phyloP scores from a whole-genome alignment of 768 basidiomycete species.

The Cyathus striatus region DNA sequence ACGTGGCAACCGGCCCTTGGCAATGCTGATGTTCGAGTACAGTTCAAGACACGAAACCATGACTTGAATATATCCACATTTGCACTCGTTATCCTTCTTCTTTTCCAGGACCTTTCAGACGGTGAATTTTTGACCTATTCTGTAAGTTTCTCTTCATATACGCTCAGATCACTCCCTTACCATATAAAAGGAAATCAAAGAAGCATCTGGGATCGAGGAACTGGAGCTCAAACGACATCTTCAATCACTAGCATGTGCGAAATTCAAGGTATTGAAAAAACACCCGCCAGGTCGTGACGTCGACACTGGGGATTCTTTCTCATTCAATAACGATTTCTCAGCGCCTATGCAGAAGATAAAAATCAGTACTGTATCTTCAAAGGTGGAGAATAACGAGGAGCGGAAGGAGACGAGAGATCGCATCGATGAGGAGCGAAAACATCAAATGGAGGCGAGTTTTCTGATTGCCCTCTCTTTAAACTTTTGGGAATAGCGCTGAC shows the following conservation, averaged over 20 bases:
- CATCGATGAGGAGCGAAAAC: conserved; percentile 86
- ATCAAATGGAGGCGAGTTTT: conserved; percentile 78
- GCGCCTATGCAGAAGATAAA: conserved; percentile 87
- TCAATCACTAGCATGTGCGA: conserved; percentile 94
- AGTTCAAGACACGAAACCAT: conserved; percentile 75
- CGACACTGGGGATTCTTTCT: conserved; percentile 69
- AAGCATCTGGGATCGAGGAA: conserved; percentile 69
- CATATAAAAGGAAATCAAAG: conserved; percentile 71
- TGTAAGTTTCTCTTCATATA: conserved; percentile 40
- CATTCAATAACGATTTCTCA: conserved; percentile 82
- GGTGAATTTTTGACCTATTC: conserved; percentile 73
- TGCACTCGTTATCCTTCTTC: conserved; percentile 78
- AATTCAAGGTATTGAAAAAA: conserved; percentile 89
- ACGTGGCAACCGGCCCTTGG: conserved; percentile 92
- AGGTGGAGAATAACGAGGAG: conserved; percentile 83
- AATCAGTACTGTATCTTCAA: conserved; percentile 84
- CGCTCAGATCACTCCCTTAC: not conserved
- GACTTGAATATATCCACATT: conserved; percentile 93
- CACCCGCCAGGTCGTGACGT: conserved; percentile 87
- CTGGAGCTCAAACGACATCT: conserved; percentile 84
- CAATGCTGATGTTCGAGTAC: conserved; percentile 80
- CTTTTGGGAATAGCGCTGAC: not conserved
- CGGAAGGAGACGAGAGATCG: conserved; percentile 85
- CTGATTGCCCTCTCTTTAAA: not conserved
- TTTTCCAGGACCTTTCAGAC: conserved; percentile 72